A percentile compares a stretch with the other conserved stretches of the same genome.
Evolutionary conservation across 176 grass and related monocot species (phyloP).

Genomic region (Cocos nucifera): DNA sequence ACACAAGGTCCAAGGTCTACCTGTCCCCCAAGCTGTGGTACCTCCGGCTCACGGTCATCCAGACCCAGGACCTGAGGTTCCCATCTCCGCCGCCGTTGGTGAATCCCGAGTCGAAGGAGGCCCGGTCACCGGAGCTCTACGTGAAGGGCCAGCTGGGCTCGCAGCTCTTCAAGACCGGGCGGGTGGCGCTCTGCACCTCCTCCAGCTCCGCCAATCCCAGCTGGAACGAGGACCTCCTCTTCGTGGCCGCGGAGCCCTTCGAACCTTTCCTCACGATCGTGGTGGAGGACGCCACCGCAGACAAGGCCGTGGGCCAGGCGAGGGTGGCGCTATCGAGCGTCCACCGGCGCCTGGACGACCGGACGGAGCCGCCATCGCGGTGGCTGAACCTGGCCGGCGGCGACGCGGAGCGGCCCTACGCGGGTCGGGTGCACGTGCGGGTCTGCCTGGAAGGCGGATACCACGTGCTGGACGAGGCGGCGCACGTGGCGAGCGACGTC

Average conservation of each 20-base stretch:
- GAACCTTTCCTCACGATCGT: constrained; percentile 62
- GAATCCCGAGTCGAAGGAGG: constrained; percentile 33
- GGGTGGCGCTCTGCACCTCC: constrained; percentile 46
- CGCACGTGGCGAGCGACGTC: constrained; percentile 85
- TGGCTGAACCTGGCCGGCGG: constrained; percentile 88
- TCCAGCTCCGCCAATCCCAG: constrained; percentile 63
- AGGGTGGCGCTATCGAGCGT: constrained; percentile 65
- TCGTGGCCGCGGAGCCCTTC: constrained; percentile 91
- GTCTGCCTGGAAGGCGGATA: constrained; percentile 96
- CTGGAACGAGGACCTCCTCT: constrained; percentile 96
- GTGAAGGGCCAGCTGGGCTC: constrained; percentile 77
- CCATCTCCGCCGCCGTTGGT: constrained; percentile 9
- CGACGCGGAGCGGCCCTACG: constrained; percentile 53
- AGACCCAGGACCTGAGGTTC: constrained; percentile 77
- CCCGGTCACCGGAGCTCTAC: constrained; percentile 56
- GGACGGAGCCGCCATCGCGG: constrained; percentile 67
- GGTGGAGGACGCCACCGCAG: constrained; percentile 64
- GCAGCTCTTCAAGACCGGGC: constrained; percentile 82
- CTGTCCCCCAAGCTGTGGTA: constrained; percentile 97
- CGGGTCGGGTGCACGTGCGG: constrained; percentile 79
- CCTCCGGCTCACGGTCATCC: constrained; percentile 77
- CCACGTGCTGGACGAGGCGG: constrained; percentile 97
- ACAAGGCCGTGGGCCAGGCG: constrained; percentile 48
- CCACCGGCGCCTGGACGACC: constrained; percentile 65
- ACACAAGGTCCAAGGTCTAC: constrained; percentile 92